Conservation (phyloP, 495 filamentous ascomycete genomes). For the Xylaria palmicola region DNA sequence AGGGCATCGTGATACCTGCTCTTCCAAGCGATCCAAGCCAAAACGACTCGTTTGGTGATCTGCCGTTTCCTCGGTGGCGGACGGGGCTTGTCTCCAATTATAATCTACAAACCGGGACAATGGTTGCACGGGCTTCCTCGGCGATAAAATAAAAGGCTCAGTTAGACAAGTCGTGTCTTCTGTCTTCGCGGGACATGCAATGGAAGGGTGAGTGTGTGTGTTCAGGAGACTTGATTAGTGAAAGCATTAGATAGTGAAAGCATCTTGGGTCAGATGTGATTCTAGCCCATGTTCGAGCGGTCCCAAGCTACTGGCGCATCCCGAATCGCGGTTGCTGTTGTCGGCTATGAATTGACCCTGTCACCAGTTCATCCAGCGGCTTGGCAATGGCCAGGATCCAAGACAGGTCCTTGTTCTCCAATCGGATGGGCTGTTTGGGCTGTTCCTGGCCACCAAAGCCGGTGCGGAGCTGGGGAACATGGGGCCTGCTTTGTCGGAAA, state of each 20-base stretch:
- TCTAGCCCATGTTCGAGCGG: too few relatives aligned
- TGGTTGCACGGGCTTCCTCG: not conserved
- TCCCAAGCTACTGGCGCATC: too few relatives aligned
- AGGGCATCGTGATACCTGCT: slow-evolving; percentile 40
- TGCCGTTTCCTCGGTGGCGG: not conserved
- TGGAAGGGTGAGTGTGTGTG: not conserved
- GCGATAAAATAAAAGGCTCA: not conserved
- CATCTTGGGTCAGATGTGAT: too few relatives aligned
- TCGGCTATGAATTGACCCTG: slow-evolving; percentile 28
- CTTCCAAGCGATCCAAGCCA: too few relatives aligned
- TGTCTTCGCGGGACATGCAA: not conserved
- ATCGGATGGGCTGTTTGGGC: not conserved
- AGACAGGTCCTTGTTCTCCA: not conserved
- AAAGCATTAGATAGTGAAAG: not conserved
- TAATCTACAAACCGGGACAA: not conserved
- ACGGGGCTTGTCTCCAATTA: not conserved
- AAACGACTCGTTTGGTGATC: not conserved
- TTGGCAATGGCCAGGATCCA: not conserved
- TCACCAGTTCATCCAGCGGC: not conserved
- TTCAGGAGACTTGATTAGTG: not conserved
- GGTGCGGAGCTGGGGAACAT: slow-evolving; percentile 12
- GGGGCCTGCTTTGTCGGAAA: slow-evolving; percentile 6
- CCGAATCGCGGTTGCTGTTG: slow-evolving; percentile 19
- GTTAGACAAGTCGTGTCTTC: not conserved
- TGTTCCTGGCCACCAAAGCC: not conserved